These are phyloP conservation scores for Hericium alpestre DNA, from an alignment of 768 basidiomycete genomes.

Conservation along the genomic window DNA sequence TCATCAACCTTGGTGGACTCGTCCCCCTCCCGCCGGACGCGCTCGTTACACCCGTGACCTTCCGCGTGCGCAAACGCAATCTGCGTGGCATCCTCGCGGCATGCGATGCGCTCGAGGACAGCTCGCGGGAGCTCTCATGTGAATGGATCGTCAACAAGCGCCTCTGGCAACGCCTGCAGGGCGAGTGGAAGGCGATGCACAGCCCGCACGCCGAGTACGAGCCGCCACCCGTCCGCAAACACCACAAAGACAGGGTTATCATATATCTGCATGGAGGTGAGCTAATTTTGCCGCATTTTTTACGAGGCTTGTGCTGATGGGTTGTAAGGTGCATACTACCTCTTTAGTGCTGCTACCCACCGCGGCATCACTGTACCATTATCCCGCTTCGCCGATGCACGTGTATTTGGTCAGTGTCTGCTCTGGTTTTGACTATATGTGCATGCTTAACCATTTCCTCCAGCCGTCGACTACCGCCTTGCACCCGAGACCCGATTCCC, in stretches of 20 bases:
- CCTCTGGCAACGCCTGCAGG: constrained; percentile 80
- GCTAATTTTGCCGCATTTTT: constrained; percentile 14
- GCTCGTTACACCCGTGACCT: constrained; percentile 89
- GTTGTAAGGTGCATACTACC: constrained; percentile 75
- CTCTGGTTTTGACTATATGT: neutral
- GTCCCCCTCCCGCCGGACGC: constrained; percentile 85
- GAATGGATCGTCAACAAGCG: constrained; percentile 97
- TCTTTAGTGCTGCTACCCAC: constrained; percentile 85
- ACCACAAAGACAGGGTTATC: constrained; percentile 68
- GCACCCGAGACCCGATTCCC: constrained; percentile 95
- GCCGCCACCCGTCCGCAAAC: constrained; percentile 18
- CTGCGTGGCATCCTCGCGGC: constrained; percentile 73
- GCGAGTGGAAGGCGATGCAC: constrained; percentile 53
- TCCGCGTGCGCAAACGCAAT: constrained; percentile 60
- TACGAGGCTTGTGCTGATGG: constrained; percentile 1
- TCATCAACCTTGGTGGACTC: constrained; percentile 65
- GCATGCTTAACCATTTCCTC: neutral
- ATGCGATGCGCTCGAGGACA: constrained; percentile 66
- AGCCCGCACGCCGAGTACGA: constrained; percentile 5
- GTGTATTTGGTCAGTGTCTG: constrained; percentile 64
- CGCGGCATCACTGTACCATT: constrained; percentile 84
- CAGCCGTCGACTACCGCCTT: constrained; percentile 88
- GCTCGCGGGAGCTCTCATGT: constrained; percentile 71
- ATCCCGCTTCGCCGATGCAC: constrained; percentile 78
- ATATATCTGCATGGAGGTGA: constrained; percentile 88